phyloP scores from a whole-genome alignment of 352 stramenopile genomes.

The Phytophthora boehmeriae region DNA sequence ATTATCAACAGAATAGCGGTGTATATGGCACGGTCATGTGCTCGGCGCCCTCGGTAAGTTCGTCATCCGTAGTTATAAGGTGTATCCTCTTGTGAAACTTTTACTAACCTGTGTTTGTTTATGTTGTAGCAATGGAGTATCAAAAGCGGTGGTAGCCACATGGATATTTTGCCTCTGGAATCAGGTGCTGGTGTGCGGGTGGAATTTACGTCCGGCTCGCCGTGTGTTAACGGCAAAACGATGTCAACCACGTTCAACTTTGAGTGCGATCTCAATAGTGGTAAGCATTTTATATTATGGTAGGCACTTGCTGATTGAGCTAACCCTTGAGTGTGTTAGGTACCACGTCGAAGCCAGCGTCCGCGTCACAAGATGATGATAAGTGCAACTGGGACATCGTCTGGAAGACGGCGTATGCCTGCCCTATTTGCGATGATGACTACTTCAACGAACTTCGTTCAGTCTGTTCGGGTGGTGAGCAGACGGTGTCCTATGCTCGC shows the following conservation, averaged over 20 bases:
- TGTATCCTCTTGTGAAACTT: background rate
- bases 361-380: constrained; percentile 44
- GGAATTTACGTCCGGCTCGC: constrained; percentile 53
- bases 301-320: constrained; percentile 5
- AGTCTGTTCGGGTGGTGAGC: constrained; percentile 57
- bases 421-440: constrained; percentile 61
- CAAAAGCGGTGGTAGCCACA: constrained; percentile 61
- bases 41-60: constrained; percentile 63
- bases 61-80: background rate
- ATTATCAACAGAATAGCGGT: constrained; percentile 67
- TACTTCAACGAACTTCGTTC: constrained; percentile 74
- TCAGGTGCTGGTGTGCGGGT: constrained; percentile 70
- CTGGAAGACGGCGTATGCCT: constrained; percentile 75
- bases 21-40: constrained; percentile 79
- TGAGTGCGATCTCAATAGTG: constrained; percentile 70
- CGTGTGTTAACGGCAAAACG: constrained; percentile 50
- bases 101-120: constrained; percentile 10
- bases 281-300: constrained; percentile 22
- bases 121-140: constrained; percentile 71
- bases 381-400: constrained; percentile 63
- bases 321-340: constrained; percentile 35
- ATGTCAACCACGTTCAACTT: constrained; percentile 69
- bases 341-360: constrained; percentile 47
- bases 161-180: constrained; percentile 59
- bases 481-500: constrained; percentile 63